Evolutionary conservation across 352 stramenopile species (phyloP).

Genomic region (Pythium biforme): DNA sequence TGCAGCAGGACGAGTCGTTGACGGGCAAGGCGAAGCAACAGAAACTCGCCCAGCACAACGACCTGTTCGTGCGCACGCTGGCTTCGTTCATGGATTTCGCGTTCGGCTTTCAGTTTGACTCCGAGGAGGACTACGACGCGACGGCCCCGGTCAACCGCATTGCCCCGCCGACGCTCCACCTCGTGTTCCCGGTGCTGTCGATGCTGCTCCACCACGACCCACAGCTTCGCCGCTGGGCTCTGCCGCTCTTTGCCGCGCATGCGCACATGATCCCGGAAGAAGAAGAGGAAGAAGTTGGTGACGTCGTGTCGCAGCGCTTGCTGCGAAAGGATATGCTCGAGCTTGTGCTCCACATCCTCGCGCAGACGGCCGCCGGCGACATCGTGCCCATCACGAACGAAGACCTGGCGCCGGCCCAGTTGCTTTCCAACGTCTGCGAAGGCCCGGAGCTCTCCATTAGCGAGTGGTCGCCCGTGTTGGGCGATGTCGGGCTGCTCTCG

Average conservation of each 20-base stretch:
- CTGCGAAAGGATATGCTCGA: conserved; percentile 78
- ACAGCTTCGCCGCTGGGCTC: conserved; percentile 57
- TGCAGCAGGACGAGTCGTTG: conserved; percentile 33
- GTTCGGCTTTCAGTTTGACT: conserved; percentile 83
- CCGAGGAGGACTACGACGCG: conserved; percentile 70
- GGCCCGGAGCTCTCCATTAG: conserved; percentile 48
- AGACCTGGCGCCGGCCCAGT: conserved; percentile 48
- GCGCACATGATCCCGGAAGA: conserved; percentile 86
- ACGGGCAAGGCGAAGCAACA: conserved; percentile 41
- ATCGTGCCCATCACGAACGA: conserved; percentile 62
- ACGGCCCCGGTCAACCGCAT: conserved; percentile 65
- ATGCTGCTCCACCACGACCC: conserved; percentile 48
- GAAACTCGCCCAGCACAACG: conserved; percentile 37
- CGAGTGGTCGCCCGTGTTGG: conserved; percentile 73
- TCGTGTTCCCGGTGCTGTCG: conserved; percentile 76
- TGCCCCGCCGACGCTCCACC: conserved; percentile 68
- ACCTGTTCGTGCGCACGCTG: conserved; percentile 61
- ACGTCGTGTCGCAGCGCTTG: conserved; percentile 69
- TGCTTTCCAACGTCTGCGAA: conserved; percentile 60
- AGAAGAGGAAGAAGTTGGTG: conserved; percentile 86
- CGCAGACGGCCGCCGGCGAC: conserved; percentile 46
- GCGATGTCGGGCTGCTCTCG: conserved; percentile 69
- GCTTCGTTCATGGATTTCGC: conserved; percentile 69
- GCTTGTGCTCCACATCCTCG: conserved; percentile 59
- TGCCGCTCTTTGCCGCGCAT: conserved; percentile 78